A percentile compares a stretch with the other conserved stretches of the same genome.
Evolutionary conservation across 1,284 basidiomycete species (phyloP).

Genomic region (Lentinula novae-zelandiae): DNA sequence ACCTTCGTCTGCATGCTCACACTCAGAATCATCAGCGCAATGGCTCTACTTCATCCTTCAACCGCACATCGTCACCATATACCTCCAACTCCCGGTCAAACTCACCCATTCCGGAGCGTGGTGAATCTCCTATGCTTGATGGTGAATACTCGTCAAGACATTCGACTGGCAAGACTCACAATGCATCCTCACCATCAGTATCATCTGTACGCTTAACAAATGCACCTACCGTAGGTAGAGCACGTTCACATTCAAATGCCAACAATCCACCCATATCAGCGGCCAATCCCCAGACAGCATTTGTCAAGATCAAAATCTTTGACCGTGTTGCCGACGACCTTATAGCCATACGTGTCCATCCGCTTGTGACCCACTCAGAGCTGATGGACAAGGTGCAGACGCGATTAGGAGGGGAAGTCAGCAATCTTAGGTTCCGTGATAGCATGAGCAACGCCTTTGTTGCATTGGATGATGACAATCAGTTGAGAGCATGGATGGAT

Average conservation of each 20-base stretch:
- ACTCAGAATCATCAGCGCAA: conserved; percentile 48
- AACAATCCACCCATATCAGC: conserved; percentile 73
- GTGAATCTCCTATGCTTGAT: conserved; percentile 30
- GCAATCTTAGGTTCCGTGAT: conserved; percentile 70
- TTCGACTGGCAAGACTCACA: conserved; percentile 20
- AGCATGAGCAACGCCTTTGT: conserved; percentile 64
- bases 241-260: conserved; percentile 53
- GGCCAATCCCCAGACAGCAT: conserved; percentile 74
- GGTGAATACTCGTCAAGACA: conserved; percentile 24
- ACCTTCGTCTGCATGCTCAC: conserved; percentile 35
- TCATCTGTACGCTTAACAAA: conserved; percentile 49
- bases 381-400: conserved; percentile 90
- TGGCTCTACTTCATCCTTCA: conserved; percentile 46
- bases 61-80: conserved; percentile 30
- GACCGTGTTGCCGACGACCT: conserved; percentile 89
- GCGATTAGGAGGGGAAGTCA: conserved; percentile 77
- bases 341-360: conserved; percentile 96
- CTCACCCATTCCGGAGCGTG: conserved; percentile 33
- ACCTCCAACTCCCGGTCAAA: conserved; percentile 37
- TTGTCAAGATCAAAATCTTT: conserved; percentile 98
- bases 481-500: conserved; percentile 79
- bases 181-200: conserved; percentile 33
- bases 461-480: conserved; percentile 66
- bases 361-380: conserved; percentile 81
- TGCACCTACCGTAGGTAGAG: conserved; percentile 37